These are phyloP conservation scores for Candida pseudofarinosa DNA, from an alignment of 805 yeast genomes.

Conservation along the genomic window DNA sequence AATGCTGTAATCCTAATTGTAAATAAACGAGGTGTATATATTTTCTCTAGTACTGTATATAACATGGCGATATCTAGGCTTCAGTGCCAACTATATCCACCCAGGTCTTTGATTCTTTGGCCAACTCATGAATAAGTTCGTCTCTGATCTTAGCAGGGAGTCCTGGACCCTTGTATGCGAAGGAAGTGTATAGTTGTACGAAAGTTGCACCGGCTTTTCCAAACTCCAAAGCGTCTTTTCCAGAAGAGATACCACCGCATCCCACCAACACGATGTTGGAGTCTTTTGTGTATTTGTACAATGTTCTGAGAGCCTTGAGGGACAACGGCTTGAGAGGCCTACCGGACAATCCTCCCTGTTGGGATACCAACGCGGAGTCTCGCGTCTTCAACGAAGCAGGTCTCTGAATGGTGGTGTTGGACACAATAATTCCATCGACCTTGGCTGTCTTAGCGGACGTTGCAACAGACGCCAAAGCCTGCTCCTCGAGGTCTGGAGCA, in stretches of 20 bases:
- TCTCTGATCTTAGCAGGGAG: conserved; percentile 47
- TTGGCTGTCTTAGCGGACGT: conserved; percentile 68
- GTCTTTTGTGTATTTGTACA: conserved; percentile 75
- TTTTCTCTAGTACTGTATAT: neutral
- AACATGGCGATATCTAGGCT: conserved; percentile 12
- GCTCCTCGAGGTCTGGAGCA: conserved; percentile 86
- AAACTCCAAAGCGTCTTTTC: conserved; percentile 85
- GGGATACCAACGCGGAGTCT: conserved; percentile 36
- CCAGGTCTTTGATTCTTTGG: conserved; percentile 81
- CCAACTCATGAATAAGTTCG: conserved; percentile 45
- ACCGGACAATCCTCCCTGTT: conserved; percentile 92
- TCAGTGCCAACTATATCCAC: conserved; percentile 58
- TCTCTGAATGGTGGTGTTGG: conserved; percentile 88
- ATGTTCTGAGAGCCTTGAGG: conserved; percentile 61
- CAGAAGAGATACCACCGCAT: conserved; percentile 90
- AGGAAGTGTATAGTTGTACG: conserved; percentile 82
- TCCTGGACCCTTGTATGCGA: conserved; percentile 92
- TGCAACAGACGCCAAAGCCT: conserved; percentile 80
- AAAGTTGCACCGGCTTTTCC: conserved; percentile 93
- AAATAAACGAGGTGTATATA: neutral
- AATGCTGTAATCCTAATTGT: neutral
- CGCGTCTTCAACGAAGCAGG: conserved; percentile 57
- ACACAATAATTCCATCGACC: conserved; percentile 87
- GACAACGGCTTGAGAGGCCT: conserved; percentile 80
- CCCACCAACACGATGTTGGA: conserved; percentile 76